A percentile compares a stretch with the other conserved stretches of the same genome.
Conservation (phyloP, 129 eudicot species). For the Helichrysum umbraculigerum region DNA sequence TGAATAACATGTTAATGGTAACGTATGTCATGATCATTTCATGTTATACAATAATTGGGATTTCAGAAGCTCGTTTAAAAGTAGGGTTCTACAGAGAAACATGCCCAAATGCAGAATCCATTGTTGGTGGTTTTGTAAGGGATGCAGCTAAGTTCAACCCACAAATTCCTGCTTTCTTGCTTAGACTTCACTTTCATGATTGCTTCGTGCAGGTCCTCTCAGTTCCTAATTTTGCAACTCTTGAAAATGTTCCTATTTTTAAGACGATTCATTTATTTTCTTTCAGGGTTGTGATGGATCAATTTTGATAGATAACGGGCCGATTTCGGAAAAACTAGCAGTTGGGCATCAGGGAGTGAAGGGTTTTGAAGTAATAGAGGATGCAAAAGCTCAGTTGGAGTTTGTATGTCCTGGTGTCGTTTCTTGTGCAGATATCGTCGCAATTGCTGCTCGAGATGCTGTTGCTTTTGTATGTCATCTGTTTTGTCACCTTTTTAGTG, state of each 20-base stretch:
- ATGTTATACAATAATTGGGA: slow-evolving; percentile 25
- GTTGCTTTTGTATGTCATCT: slow-evolving; percentile 48
- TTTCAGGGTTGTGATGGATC: slow-evolving; percentile 93
- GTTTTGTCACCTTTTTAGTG: background rate
- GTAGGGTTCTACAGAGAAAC: slow-evolving; percentile 59
- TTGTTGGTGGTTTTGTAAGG: slow-evolving; percentile 48
- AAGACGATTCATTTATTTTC: background rate
- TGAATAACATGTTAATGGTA: slow-evolving; percentile 21
- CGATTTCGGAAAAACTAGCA: slow-evolving; percentile 52
- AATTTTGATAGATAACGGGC: slow-evolving; percentile 60
- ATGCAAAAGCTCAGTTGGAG: slow-evolving; percentile 55
- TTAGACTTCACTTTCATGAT: slow-evolving; percentile 80
- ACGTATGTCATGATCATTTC: slow-evolving; percentile 19
- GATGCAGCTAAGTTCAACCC: slow-evolving; percentile 37
- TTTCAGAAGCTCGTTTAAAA: slow-evolving; percentile 44
- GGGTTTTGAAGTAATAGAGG: slow-evolving; percentile 69
- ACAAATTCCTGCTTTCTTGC: slow-evolving; percentile 50
- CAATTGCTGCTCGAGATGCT: slow-evolving; percentile 79
- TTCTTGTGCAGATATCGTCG: slow-evolving; percentile 82
- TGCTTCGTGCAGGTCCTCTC: slow-evolving; percentile 67
- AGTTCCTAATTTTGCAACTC: background rate
- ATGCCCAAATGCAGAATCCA: slow-evolving; percentile 72
- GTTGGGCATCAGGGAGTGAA: slow-evolving; percentile 64
- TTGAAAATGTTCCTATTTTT: background rate
- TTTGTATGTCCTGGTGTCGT: slow-evolving; percentile 65